Evolutionary conservation across 805 yeast species (phyloP).

Genomic region (Starmerella bombicola): DNA sequence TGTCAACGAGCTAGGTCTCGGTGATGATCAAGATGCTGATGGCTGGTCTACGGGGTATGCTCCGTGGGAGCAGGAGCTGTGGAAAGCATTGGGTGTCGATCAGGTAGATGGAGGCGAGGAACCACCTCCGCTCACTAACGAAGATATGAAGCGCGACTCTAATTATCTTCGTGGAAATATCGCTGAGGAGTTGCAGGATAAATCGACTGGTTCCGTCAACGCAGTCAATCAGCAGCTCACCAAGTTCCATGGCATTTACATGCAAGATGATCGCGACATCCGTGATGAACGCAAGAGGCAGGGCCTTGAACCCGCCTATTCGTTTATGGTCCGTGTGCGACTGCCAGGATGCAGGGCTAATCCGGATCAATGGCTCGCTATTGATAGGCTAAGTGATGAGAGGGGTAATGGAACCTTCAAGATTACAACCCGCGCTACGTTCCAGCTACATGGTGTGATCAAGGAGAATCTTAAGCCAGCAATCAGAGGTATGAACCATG

Average conservation of each 20-base stretch:
- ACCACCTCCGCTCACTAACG: slow-evolving; percentile 87
- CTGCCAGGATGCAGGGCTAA: slow-evolving; percentile 86
- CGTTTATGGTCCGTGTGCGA: slow-evolving; percentile 95
- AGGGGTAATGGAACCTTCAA: slow-evolving; percentile 90
- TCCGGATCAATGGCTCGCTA: slow-evolving; percentile 76
- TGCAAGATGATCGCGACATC: slow-evolving; percentile 96
- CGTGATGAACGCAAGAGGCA: slow-evolving; percentile 85
- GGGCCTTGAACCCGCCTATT: slow-evolving; percentile 88
- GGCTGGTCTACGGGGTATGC: slow-evolving; percentile 87
- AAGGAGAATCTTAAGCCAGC: slow-evolving; percentile 82
- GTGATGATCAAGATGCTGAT: slow-evolving; percentile 97
- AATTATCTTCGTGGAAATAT: slow-evolving; percentile 87
- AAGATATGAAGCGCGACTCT: slow-evolving; percentile 83
- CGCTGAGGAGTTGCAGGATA: slow-evolving; percentile 69
- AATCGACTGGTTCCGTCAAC: slow-evolving; percentile 77
- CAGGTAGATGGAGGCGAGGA: slow-evolving; percentile 70
- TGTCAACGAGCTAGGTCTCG: slow-evolving; percentile 67
- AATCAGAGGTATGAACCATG: slow-evolving; percentile 83
- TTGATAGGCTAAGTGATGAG: slow-evolving; percentile 64
- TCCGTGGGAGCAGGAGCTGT: slow-evolving; percentile 69
- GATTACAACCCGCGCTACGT: slow-evolving; percentile 92
- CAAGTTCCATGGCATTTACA: slow-evolving; percentile 94
- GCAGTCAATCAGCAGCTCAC: slow-evolving; percentile 89
- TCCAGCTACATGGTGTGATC: slow-evolving; percentile 89
- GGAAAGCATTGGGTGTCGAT: slow-evolving; percentile 85